A percentile compares a stretch with the other conserved stretches of the same genome.
phyloP scores from a whole-genome alignment of 2,329 filamentous ascomycete species.

The Ophiostoma novo-ulmi region DNA sequence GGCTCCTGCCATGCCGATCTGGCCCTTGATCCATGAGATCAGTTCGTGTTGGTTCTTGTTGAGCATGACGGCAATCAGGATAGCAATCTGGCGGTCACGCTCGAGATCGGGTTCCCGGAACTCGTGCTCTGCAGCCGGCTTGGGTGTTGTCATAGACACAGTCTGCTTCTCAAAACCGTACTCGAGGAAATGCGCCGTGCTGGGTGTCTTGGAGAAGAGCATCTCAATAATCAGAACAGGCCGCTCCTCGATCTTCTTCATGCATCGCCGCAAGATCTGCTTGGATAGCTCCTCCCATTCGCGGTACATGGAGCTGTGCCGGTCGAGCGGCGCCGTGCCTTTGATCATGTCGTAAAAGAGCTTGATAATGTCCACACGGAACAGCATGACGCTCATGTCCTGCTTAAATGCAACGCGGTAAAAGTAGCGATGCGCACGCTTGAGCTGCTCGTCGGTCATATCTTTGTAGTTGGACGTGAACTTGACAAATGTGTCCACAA shows the following conservation, averaged over 20 bases:
- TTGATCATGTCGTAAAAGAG: slow-evolving; percentile 90
- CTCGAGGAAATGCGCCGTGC: slow-evolving; percentile 80
- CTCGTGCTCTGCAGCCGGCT: slow-evolving; percentile 74
- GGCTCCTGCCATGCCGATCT: slow-evolving; percentile 61
- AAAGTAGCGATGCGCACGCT: slow-evolving; percentile 88
- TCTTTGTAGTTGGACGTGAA: slow-evolving; percentile 79
- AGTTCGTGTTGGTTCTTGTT: slow-evolving; percentile 73
- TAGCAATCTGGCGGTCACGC: slow-evolving; percentile 65
- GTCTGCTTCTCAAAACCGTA: slow-evolving; percentile 83
- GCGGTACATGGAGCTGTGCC: slow-evolving; percentile 60
- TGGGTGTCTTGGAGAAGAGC: slow-evolving; percentile 86
- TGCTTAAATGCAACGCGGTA: slow-evolving; percentile 94
- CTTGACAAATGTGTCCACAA: slow-evolving; percentile 80
- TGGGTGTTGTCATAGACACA: slow-evolving; percentile 51
- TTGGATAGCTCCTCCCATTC: slow-evolving; percentile 89
- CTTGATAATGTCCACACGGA: slow-evolving; percentile 82
- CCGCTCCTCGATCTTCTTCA: slow-evolving; percentile 78
- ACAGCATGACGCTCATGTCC: slow-evolving; percentile 81
- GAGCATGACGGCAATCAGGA: slow-evolving; percentile 72
- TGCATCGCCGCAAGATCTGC: slow-evolving; percentile 74
- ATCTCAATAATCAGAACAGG: slow-evolving; percentile 85
- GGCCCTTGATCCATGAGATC: slow-evolving; percentile 74
- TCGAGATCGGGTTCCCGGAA: slow-evolving; percentile 61
- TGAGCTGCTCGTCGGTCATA: slow-evolving; percentile 72
- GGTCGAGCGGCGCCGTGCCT: slow-evolving; percentile 71